Evolutionary conservation across 177 flowering plant genomes (phyloP).

Genomic region (Vitis hybrid): DNA sequence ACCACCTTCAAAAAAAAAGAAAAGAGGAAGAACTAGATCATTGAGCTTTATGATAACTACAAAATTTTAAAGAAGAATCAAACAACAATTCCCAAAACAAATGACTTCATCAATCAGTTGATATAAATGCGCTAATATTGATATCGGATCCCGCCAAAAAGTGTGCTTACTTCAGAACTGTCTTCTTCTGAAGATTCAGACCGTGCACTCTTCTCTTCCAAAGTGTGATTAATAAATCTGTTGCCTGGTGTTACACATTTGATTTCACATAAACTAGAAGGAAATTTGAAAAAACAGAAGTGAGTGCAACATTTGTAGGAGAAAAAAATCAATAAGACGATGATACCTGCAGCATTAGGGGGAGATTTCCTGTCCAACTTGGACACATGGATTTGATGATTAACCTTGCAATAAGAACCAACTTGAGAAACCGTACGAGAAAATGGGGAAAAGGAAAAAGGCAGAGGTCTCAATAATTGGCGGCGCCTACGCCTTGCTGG

Average conservation of each 20-base stretch:
- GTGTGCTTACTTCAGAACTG: slow-evolving; percentile 44
- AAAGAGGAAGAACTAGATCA: neutral
- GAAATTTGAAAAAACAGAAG: no score
- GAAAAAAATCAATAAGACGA: no score
- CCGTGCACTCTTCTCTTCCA: slow-evolving; percentile 21
- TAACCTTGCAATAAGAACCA: slow-evolving; percentile 26
- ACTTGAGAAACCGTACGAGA: slow-evolving; percentile 46
- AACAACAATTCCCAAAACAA: neutral
- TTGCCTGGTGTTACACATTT: slow-evolving; percentile 27
- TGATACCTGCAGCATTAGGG: slow-evolving; percentile 30
- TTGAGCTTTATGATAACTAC: no score
- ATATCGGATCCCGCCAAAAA: neutral
- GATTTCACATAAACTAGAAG: neutral
- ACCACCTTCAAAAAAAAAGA: slow-evolving; percentile 40
- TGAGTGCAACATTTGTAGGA: no score
- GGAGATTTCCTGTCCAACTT: slow-evolving; percentile 5
- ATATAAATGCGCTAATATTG: neutral
- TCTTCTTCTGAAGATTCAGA: slow-evolving; percentile 60
- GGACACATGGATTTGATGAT: slow-evolving; percentile 15
- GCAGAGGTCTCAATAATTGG: slow-evolving; percentile 22
- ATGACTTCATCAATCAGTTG: neutral
- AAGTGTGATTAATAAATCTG: slow-evolving; percentile 8
- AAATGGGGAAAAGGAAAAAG: slow-evolving; percentile 59
- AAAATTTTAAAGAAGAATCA: neutral
- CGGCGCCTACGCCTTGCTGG: slow-evolving; percentile 29